These are phyloP conservation scores for Eutrema salsugineum DNA, from an alignment of 441 rosid species.

Conservation along the genomic window DNA sequence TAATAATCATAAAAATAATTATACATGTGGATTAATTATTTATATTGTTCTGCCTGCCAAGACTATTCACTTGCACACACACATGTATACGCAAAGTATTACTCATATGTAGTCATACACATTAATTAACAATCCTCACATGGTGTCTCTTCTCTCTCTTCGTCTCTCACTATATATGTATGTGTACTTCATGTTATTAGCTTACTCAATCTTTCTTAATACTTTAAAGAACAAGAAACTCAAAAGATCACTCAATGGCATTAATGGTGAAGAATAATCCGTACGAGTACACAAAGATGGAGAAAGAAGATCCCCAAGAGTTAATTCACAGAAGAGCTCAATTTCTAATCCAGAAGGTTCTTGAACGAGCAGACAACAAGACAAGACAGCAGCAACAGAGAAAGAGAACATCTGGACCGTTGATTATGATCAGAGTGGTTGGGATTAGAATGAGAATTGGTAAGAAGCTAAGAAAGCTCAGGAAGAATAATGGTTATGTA, in stretches of 20 bases:
- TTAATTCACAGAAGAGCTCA: conserved; percentile 60
- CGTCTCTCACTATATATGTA: conserved; percentile 13
- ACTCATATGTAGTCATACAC: conserved; percentile 4
- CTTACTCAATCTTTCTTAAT: conserved; percentile 9
- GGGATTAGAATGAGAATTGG: conserved; percentile 69
- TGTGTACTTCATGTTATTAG: conserved; percentile 8
- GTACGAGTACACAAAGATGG: conserved; percentile 54
- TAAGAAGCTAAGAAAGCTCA: conserved; percentile 55
- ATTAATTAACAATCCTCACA: conserved; percentile 20
- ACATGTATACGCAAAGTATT: conserved; percentile 7
- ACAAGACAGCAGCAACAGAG: conserved; percentile 4
- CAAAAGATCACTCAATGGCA: conserved; percentile 6
- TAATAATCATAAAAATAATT: neutral
- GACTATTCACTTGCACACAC: neutral
- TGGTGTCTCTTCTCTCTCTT: conserved; percentile 14
- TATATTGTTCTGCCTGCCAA: neutral
- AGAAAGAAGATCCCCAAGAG: conserved; percentile 66
- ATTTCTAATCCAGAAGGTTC: conserved; percentile 65
- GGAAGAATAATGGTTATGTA: conserved; percentile 36
- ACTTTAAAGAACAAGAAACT: conserved; percentile 17
- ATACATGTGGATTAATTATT: neutral
- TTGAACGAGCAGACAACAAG: conserved; percentile 53
- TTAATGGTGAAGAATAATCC: conserved; percentile 29
- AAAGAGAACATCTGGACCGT: conserved; percentile 34
- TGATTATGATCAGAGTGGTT: conserved; percentile 48